Conservation (phyloP, 108 stramenopile species). For the Cyclotella sp. region DNA sequence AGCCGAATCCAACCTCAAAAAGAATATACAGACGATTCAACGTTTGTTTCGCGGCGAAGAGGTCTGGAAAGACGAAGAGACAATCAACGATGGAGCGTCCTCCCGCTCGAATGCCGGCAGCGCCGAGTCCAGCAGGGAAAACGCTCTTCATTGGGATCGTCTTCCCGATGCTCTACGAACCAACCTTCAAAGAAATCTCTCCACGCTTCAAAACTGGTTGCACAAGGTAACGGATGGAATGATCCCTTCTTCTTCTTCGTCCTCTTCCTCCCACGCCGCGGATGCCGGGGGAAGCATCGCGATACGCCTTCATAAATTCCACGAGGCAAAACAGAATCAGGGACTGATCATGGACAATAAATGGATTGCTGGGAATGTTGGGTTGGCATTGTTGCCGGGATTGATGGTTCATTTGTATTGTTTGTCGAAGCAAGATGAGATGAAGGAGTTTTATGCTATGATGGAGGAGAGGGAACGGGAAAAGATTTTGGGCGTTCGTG, state of each 20-base stretch:
- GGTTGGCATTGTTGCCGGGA: slow-evolving; percentile 36
- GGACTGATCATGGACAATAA: slow-evolving; percentile 38
- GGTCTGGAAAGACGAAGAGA: slow-evolving; percentile 28
- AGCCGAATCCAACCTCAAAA: slow-evolving; percentile 31
- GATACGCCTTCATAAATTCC: slow-evolving; percentile 37
- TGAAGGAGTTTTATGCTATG: slow-evolving; percentile 36
- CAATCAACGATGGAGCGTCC: background rate
- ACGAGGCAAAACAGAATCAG: slow-evolving; percentile 16
- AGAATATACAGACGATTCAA: slow-evolving; percentile 37
- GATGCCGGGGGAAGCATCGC: slow-evolving; percentile 13
- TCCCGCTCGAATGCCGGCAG: background rate
- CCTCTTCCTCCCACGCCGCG: too few relatives aligned
- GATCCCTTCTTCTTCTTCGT: slow-evolving; percentile 34
- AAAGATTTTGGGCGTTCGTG: slow-evolving; percentile 32
- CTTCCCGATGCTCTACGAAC: slow-evolving; percentile 29
- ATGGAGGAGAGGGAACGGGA: slow-evolving; percentile 31
- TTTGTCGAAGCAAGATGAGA: slow-evolving; percentile 42
- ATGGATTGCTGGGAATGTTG: slow-evolving; percentile 47
- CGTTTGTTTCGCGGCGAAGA: slow-evolving; percentile 38
- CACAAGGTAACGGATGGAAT: slow-evolving; percentile 34
- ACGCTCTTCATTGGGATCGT: slow-evolving; percentile 36
- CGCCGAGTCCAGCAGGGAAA: background rate
- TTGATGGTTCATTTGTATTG: slow-evolving; percentile 22
- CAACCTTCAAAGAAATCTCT: slow-evolving; percentile 33
- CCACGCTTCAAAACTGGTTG: slow-evolving; percentile 26